Conservation (phyloP, 768 basidiomycete species). For the Podaxis sp. region DNA sequence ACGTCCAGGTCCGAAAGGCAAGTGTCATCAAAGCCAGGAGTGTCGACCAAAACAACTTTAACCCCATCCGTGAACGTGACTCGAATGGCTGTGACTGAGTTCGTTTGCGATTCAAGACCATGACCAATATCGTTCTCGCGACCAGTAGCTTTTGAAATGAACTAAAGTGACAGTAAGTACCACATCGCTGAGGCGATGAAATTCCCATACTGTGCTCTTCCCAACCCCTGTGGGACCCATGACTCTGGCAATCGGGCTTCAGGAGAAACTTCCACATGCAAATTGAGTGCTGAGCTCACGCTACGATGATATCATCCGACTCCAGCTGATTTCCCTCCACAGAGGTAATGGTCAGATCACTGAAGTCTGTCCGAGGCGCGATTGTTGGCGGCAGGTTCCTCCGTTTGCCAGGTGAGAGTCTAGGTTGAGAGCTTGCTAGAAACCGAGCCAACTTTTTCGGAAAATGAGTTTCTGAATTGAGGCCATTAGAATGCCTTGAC, state of each 20-base stretch:
- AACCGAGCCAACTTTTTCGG: too few relatives aligned
- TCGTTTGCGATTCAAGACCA: background rate
- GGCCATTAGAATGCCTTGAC: too few relatives aligned
- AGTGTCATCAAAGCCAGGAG: slow-evolving; percentile 24
- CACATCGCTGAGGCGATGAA: background rate
- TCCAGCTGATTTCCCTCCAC: background rate
- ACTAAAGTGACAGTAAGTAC: background rate
- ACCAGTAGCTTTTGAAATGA: background rate
- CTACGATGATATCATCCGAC: slow-evolving; percentile 1
- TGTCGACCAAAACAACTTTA: slow-evolving; percentile 7
- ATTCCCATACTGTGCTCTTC: slow-evolving; percentile 7
- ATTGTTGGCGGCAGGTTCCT: background rate
- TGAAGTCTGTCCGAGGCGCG: background rate
- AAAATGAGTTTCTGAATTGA: too few relatives aligned
- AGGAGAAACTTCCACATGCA: background rate
- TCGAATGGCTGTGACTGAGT: background rate
- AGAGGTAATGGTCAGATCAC: background rate
- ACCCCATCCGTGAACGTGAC: background rate
- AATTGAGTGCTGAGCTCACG: background rate
- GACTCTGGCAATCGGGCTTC: background rate
- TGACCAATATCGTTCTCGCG: background rate
- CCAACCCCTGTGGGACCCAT: slow-evolving; percentile 9
- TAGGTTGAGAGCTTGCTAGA: too few relatives aligned
- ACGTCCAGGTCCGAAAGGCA: slow-evolving; percentile 24
- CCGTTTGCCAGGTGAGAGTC: background rate